Base-by-base conservation (phyloP, 352 stramenopile genomes). In the Phytophthora pisi region DNA sequence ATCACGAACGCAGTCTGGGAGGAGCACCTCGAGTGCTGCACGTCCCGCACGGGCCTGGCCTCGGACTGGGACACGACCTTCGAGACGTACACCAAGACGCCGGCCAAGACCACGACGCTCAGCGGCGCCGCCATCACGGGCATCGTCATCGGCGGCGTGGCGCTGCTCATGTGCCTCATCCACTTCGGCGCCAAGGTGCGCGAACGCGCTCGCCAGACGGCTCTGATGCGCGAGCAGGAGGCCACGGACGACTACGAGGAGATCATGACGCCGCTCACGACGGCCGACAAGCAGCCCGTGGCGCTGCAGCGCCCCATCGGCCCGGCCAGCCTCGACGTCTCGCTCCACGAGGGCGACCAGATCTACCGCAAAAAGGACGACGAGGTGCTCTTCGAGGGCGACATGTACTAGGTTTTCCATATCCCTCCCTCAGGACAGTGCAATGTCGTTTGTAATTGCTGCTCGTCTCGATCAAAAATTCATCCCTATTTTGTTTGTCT, bases 201-300 rank as follows among this genome's bases (percentile, higher is more conserved):
- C 51, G 82, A 92, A 56, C 84, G 88, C 40, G 88, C 88, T 38
- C 76, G 80, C 30, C 88, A 95, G 74, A 96, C 88, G 31, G 88
- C 88, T 18, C 61, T 96, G 36, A 91, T 96, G 84, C 88, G 88
- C 54, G 88, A 96, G 51, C 88, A 96, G 74, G 88, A 96, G 58
- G 85, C 86, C 11, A 92, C 86, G 34, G 88, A 96, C 68, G 88
- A 96, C 75, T 96, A 96, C 73, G 88, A 96, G 76, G 88, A 96
- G 79, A 92, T 96, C 51, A 95, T 95, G 88, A 96, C 88, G 51
- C 88, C 88, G n/a, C 77, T 96, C 8, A 92, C 88, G n/a, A 70
- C 74, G 10, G 82, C 70, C 1, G 81, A 77, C 46, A 95, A 93
- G 56, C 71, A 75, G n/a, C 83, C 88, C 2, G 77, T 82, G 43